Conservation (phyloP, 352 stramenopile genomes). For the Thraustotheca clavata region DNA sequence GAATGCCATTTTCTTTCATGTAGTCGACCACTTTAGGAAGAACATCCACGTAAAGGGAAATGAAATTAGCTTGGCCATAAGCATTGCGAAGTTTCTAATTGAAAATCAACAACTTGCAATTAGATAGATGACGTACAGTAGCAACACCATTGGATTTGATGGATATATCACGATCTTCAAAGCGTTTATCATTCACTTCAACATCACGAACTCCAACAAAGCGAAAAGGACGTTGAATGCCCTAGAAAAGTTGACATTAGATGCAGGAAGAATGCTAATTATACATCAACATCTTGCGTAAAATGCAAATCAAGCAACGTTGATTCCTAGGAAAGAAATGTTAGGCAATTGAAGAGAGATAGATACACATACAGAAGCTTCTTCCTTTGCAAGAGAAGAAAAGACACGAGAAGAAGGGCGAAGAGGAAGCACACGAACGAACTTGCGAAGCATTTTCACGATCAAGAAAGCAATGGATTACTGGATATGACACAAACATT, state of each 20-base stretch:
- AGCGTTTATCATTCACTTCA: constrained; percentile 61
- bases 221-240: constrained; percentile 33
- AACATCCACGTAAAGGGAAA: constrained; percentile 77
- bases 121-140: constrained; percentile 10
- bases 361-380: background rate
- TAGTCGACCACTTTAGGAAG: constrained; percentile 52
- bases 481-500: constrained; percentile 5
- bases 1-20: constrained; percentile 55
- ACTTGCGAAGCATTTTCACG: constrained; percentile 18
- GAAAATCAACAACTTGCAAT: background rate
- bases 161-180: constrained; percentile 51
- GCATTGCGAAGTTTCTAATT: constrained; percentile 48
- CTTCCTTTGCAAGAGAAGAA: constrained; percentile 6
- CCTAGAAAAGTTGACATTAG: background rate
- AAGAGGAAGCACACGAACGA: constrained; percentile 4
- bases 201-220: constrained; percentile 75
- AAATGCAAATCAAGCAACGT: constrained; percentile 14
- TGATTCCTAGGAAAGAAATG: background rate
- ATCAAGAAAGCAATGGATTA: constrained; percentile 19
- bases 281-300: constrained; percentile 18
- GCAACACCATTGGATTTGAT: constrained; percentile 29
- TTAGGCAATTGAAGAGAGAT: background rate
- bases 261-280: background rate
- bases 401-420: background rate
- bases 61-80: constrained; percentile 74